A percentile compares a stretch with the other conserved stretches of the same genome.
These are phyloP conservation scores for Diplodia mutila DNA, from an alignment of 2,329 filamentous ascomycete genomes.

Conservation along the genomic window DNA sequence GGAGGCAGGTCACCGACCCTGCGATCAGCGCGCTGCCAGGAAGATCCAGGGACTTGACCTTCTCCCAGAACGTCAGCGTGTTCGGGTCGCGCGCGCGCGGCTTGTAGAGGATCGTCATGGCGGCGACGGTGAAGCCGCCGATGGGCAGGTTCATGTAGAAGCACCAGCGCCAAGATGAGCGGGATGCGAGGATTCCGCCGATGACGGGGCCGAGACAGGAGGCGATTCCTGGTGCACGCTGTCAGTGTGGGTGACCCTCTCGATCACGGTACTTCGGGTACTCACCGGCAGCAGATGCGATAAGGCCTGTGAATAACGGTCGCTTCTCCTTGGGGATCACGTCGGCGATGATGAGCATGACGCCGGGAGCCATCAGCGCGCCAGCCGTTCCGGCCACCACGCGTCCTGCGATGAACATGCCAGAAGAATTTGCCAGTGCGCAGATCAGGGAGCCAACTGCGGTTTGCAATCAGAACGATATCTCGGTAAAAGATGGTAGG, in stretches of 20 bases:
- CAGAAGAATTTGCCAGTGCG: not conserved
- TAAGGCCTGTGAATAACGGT: not conserved
- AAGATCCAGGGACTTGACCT: not conserved
- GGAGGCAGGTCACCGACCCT: not conserved
- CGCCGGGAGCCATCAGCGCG: slow-evolving; percentile 8
- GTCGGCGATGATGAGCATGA: slow-evolving; percentile 17
- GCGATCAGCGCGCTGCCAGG: not conserved
- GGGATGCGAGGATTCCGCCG: not conserved
- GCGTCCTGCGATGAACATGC: slow-evolving; percentile 8
- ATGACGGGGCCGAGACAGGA: slow-evolving; percentile 6
- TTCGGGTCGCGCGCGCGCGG: not conserved
- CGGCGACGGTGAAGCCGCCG: not conserved
- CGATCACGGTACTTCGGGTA: no score
- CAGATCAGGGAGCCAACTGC: not conserved
- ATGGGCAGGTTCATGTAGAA: slow-evolving; percentile 15
- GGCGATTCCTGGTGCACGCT: not conserved
- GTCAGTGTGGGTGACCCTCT: not conserved
- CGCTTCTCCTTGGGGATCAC: slow-evolving; percentile 4
- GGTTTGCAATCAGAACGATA: not conserved
- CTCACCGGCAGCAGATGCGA: not conserved
- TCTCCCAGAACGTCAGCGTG: not conserved
- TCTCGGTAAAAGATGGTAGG: no score
- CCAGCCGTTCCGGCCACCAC: not conserved
- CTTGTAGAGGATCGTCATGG: slow-evolving; percentile 6
- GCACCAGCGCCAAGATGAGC: slow-evolving; percentile 1